Conservation (phyloP, 1,284 basidiomycete genomes). For the Malassezia vespertilionis region DNA sequence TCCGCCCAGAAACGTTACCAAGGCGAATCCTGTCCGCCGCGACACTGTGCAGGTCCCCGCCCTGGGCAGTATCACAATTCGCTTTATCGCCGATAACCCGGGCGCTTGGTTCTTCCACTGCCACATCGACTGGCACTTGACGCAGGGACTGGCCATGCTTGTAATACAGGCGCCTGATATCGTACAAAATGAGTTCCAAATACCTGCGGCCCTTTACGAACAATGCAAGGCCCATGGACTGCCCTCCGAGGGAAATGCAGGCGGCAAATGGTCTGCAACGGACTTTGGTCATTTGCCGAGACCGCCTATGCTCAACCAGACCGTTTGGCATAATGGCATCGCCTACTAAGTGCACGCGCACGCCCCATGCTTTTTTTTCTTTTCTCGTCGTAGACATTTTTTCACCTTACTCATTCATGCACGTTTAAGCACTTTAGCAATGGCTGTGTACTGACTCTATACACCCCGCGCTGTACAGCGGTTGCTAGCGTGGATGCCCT, state of each 20-base stretch:
- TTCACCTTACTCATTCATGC: background rate
- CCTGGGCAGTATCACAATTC: slow-evolving; percentile 57
- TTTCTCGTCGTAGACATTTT: slow-evolving; percentile 56
- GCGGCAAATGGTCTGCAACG: slow-evolving; percentile 29
- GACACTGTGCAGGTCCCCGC: slow-evolving; percentile 57
- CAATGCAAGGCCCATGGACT: slow-evolving; percentile 61
- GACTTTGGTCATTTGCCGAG: slow-evolving; percentile 18
- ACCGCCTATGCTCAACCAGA: slow-evolving; percentile 6
- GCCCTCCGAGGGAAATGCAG: slow-evolving; percentile 49
- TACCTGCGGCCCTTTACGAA: slow-evolving; percentile 54
- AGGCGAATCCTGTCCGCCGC: slow-evolving; percentile 73
- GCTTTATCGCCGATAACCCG: slow-evolving; percentile 62
- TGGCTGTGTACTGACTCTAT: background rate
- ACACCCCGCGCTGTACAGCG: too few relatives aligned
- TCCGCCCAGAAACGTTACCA: slow-evolving; percentile 65
- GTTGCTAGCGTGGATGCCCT: too few relatives aligned
- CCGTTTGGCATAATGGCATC: slow-evolving; percentile 52
- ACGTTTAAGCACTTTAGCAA: background rate
- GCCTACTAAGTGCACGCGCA: too few relatives aligned
- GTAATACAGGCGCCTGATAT: slow-evolving; percentile 62
- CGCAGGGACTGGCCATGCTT: slow-evolving; percentile 63
- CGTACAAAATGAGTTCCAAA: slow-evolving; percentile 49
- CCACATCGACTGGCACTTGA: slow-evolving; percentile 56
- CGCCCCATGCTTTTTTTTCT: slow-evolving; percentile 70
- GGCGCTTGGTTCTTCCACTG: slow-evolving; percentile 50